Percentiles rank a stretch among this genome's conserved stretches.
Conservation (phyloP, 495 filamentous ascomycete genomes). For the Coniosporium apollinis region DNA sequence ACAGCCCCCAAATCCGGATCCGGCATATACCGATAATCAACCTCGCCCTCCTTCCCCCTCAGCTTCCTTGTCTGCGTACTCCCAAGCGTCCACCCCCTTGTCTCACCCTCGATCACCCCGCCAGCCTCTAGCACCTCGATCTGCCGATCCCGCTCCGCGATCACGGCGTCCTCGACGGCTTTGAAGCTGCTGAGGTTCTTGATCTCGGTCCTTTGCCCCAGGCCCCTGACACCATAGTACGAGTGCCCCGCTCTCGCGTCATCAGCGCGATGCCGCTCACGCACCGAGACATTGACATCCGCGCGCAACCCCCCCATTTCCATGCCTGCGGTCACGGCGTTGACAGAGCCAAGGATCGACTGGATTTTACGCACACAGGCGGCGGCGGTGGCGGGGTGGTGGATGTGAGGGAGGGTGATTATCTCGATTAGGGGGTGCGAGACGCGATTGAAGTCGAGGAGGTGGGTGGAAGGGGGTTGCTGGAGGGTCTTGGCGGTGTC, state of each 20-base stretch:
- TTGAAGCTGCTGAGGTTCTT: conserved; percentile 95
- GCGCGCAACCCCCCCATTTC: conserved; percentile 79
- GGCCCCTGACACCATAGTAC: conserved; percentile 37
- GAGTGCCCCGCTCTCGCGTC: conserved; percentile 22
- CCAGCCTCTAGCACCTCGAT: conserved; percentile 65
- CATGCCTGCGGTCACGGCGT: conserved; percentile 79
- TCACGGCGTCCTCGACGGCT: conserved; percentile 82
- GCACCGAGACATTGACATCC: conserved; percentile 89
- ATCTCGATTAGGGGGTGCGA: conserved; percentile 86
- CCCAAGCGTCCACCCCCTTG: conserved; percentile 77
- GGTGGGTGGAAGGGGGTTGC: conserved; percentile 50
- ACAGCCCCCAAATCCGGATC: conserved; percentile 82
- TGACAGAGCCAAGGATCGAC: conserved; percentile 56
- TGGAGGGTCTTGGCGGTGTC: conserved; percentile 90
- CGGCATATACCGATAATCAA: conserved; percentile 97
- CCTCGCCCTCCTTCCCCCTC: conserved; percentile 88
- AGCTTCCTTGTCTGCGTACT: conserved; percentile 58
- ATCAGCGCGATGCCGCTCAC: conserved; percentile 30
- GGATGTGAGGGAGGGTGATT: conserved; percentile 78
- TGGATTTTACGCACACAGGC: conserved; percentile 83
- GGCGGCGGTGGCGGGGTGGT: conserved; percentile 67
- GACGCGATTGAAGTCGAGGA: conserved; percentile 89
- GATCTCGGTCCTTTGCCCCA: conserved; percentile 89
- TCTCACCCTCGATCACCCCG: conserved; percentile 69
- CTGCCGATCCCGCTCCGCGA: conserved; percentile 78